Conservation (phyloP, 129 eudicot genomes). For the Arctium minus region DNA sequence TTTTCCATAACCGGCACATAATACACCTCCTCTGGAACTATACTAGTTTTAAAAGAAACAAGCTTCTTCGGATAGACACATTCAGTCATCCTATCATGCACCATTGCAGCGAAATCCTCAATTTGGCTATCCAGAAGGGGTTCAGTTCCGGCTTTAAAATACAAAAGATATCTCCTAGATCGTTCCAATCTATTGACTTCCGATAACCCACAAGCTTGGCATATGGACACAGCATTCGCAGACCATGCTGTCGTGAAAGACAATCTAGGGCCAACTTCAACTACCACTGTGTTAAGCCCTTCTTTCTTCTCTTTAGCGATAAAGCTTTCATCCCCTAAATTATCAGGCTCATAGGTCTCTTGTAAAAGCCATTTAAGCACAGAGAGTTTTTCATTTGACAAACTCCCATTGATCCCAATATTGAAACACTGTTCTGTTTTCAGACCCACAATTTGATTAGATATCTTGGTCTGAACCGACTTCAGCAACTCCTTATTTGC, state of each 20-base stretch:
- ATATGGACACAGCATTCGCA: slow-evolving; percentile 88
- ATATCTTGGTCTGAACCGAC: slow-evolving; percentile 60
- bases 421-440: slow-evolving; percentile 86
- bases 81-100: slow-evolving; percentile 92
- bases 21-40: slow-evolving; percentile 74
- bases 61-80: slow-evolving; percentile 67
- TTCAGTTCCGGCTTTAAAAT: slow-evolving; percentile 33
- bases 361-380: slow-evolving; percentile 79
- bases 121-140: slow-evolving; percentile 56
- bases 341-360: slow-evolving; percentile 85
- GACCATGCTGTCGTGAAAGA: slow-evolving; percentile 98
- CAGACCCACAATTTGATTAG: slow-evolving; percentile 61
- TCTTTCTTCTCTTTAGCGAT: slow-evolving; percentile 43
- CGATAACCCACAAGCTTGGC: slow-evolving; percentile 71
- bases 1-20: slow-evolving; percentile 75
- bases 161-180: slow-evolving; percentile 75
- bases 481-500: slow-evolving; percentile 65
- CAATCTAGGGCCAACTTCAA: slow-evolving; percentile 88
- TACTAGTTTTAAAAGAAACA: slow-evolving; percentile 57
- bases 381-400: slow-evolving; percentile 56
- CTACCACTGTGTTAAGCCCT: slow-evolving; percentile 31
- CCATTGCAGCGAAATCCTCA: slow-evolving; percentile 73
- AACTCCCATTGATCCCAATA: slow-evolving; percentile 47
- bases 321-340: slow-evolving; percentile 66
- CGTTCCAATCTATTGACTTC: slow-evolving; percentile 79